A percentile compares a stretch with the other conserved stretches of the same genome.
Conservation (phyloP, 1,284 basidiomycete species). For the Ceratobasidium sp. region DNA sequence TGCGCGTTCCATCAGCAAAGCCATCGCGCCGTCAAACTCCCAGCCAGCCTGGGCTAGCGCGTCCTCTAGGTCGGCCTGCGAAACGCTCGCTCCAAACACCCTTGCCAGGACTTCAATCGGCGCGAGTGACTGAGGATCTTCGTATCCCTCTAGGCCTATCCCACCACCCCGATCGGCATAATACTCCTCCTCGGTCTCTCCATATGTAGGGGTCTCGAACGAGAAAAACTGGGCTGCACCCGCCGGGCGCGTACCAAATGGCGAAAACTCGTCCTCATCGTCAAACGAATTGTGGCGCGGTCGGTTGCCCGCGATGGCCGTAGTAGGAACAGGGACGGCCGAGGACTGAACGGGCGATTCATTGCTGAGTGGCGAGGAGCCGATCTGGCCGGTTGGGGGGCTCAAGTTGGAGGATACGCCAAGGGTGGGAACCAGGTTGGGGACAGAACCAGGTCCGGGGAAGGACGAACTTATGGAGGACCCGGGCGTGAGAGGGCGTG, state of each 20-base stretch:
- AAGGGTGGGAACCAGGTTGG: conserved; percentile 51
- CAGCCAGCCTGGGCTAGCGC: conserved; percentile 88
- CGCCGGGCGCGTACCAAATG: conserved; percentile 56
- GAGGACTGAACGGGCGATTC: conserved; percentile 44
- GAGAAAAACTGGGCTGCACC: conserved; percentile 27
- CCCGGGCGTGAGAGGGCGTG: conserved; percentile 50
- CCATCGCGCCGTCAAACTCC: conserved; percentile 95
- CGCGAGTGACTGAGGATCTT: conserved; percentile 63
- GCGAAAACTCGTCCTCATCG: conserved; percentile 66
- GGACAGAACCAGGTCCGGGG: conserved; percentile 44
- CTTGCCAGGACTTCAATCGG: conserved; percentile 95
- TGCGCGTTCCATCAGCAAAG: conserved; percentile 84
- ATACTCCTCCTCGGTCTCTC: conserved; percentile 34
- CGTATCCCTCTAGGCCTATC: conserved; percentile 56
- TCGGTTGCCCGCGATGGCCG: conserved; percentile 50
- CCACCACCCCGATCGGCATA: conserved; percentile 1
- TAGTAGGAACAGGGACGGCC: conserved; percentile 51
- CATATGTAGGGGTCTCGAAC: conserved; percentile 22
- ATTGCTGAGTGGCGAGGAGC: conserved; percentile 47
- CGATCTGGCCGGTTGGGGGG: conserved; percentile 46
- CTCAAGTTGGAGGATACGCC: conserved; percentile 50
- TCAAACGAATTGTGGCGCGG: conserved; percentile 47
- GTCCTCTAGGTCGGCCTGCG: conserved; percentile 91
- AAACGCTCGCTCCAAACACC: conserved; percentile 89
- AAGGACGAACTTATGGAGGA: conserved; percentile 45